These are phyloP conservation scores for Crithidia brevicula DNA, from an alignment of 208 protist genomes.

Conservation along the genomic window DNA sequence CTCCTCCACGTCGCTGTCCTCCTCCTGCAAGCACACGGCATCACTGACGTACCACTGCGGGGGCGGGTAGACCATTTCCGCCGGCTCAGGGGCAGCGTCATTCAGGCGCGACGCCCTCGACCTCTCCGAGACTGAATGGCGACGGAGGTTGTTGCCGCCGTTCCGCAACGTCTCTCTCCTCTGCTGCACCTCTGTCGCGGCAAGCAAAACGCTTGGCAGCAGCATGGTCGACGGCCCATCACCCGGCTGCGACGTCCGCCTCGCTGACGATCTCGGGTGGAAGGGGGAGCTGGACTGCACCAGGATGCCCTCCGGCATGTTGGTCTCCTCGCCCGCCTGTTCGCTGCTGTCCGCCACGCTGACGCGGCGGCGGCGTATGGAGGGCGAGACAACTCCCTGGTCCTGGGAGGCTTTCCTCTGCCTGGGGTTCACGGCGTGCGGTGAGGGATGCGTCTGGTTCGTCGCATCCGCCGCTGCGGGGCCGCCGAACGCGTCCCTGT, in stretches of 20 bases:
- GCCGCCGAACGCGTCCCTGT: slow-evolving; percentile 4
- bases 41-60: slow-evolving; percentile 14
- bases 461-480: neutral
- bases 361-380: slow-evolving; percentile 5
- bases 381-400: neutral
- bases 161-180: too few species aligned
- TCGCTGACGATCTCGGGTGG: neutral
- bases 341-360: slow-evolving; percentile 4
- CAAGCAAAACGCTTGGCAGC: neutral
- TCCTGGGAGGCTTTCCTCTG: neutral
- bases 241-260: neutral
- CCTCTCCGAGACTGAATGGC: neutral
- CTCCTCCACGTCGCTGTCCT: slow-evolving; percentile 61
- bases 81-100: neutral
- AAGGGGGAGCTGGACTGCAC: neutral
- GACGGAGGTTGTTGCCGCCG: neutral
- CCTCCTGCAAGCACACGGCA: slow-evolving; percentile 17
- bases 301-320: neutral
- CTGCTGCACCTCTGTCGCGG: neutral
- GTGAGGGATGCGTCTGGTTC: too few species aligned
- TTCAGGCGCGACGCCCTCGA: neutral
- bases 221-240: neutral
- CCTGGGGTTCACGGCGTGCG: slow-evolving; percentile 2
- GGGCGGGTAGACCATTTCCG: slow-evolving; percentile 23
- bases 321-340: neutral